A percentile compares a stretch with the other conserved stretches of the same genome.
Evolutionary conservation across 306 rosid species (phyloP).

Genomic region (Alnus glutinosa): DNA sequence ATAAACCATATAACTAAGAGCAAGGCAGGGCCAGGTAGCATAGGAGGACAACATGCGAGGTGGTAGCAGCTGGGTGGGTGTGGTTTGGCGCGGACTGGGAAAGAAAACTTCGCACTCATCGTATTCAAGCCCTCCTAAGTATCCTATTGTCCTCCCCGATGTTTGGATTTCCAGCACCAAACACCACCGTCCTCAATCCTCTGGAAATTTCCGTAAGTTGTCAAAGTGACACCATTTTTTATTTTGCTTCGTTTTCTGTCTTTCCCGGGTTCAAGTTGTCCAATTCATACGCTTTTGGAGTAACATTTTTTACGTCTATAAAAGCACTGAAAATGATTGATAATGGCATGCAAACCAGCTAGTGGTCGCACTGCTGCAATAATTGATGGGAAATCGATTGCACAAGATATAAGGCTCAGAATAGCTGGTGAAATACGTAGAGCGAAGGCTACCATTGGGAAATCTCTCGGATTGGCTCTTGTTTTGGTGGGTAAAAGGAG

Average conservation of each 20-base stretch:
- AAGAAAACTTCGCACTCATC: constrained; percentile 22
- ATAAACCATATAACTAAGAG: background rate
- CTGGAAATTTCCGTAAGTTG: background rate
- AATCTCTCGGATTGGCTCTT: constrained; percentile 46
- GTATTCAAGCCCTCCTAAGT: constrained; percentile 11
- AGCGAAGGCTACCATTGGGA: constrained; percentile 44
- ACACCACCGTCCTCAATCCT: constrained; percentile 27
- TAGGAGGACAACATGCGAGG: constrained; percentile 27
- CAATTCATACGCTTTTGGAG: too few relatives aligned
- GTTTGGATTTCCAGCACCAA: constrained; percentile 28
- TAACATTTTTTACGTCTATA: background rate
- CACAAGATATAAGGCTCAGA: constrained; percentile 29
- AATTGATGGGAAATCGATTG: constrained; percentile 48
- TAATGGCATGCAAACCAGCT: constrained; percentile 19
- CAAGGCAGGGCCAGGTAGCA: background rate
- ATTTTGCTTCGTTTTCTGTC: background rate
- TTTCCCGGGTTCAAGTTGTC: too few relatives aligned
- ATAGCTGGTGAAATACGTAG: constrained; percentile 45
- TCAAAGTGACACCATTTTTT: background rate
- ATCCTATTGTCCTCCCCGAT: constrained; percentile 24
- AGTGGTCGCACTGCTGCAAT: constrained; percentile 33
- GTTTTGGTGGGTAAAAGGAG: constrained; percentile 55
- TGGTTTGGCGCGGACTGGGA: constrained; percentile 29
- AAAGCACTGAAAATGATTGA: background rate
- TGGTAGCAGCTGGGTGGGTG: constrained; percentile 2